These are phyloP conservation scores for Lactarius pseudohatsudake DNA, from an alignment of 768 basidiomycete genomes.

Conservation along the genomic window DNA sequence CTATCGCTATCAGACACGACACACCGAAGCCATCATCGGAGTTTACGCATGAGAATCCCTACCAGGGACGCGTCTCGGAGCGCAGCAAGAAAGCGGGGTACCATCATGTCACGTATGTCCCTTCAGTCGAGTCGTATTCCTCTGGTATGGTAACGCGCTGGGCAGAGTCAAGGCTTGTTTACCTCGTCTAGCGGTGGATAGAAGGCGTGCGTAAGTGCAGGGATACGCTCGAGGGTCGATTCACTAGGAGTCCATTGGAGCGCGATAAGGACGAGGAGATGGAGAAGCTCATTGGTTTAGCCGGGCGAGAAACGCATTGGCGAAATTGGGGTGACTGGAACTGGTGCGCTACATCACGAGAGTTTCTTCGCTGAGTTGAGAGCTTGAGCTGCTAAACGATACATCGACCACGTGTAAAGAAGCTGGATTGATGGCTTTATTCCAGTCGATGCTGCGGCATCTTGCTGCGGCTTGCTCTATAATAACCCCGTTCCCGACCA, in stretches of 20 bases:
- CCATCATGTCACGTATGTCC: constrained; percentile 1
- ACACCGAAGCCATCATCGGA: not conserved
- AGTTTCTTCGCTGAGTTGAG: not conserved
- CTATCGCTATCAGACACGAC: not conserved
- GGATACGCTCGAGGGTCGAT: constrained; percentile 21
- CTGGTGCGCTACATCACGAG: not conserved
- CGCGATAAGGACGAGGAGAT: not conserved
- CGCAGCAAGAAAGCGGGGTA: constrained; percentile 14
- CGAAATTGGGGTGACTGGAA: constrained; percentile 5
- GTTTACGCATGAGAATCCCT: not conserved
- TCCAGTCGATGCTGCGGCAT: not conserved
- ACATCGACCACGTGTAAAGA: not conserved
- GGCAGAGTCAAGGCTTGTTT: constrained; percentile 53
- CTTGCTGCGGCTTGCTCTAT: not conserved
- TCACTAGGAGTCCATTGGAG: constrained; percentile 24
- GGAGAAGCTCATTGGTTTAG: constrained; percentile 13
- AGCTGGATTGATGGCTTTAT: too few species aligned
- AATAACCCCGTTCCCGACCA: not conserved
- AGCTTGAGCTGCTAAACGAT: not conserved
- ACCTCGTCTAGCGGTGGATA: constrained; percentile 44
- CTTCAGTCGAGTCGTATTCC: not conserved
- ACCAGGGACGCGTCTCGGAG: not conserved
- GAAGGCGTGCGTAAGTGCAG: constrained; percentile 22
- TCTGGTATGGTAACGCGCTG: constrained; percentile 53
- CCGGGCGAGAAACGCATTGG: constrained; percentile 5